phyloP scores from a whole-genome alignment of 306 rosid genomes.

The Elaeagnus macrophylla region DNA sequence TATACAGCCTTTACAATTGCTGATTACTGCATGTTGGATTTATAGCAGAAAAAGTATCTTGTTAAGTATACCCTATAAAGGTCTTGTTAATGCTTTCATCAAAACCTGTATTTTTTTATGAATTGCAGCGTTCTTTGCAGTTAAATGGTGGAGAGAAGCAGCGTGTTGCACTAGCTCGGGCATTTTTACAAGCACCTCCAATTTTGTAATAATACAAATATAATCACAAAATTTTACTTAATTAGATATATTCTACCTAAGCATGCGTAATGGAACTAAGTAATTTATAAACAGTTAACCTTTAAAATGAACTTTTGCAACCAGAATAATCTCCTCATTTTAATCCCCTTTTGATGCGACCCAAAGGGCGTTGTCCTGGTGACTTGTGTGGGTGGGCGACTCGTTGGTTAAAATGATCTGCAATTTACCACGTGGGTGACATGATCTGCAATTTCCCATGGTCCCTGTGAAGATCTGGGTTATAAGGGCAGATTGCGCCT shows the following conservation, averaged over 20 bases:
- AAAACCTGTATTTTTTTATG: slow-evolving; percentile 13
- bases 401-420: no score
- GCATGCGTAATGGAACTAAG: not conserved
- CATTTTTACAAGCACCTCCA: slow-evolving; percentile 87
- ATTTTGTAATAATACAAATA: slow-evolving; percentile 53
- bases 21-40: not conserved
- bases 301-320: no score
- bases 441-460: no score
- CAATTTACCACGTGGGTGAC: no score
- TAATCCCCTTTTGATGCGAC: no score
- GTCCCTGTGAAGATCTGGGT: no score
- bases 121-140: slow-evolving; percentile 37
- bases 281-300: no score
- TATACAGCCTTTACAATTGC: not conserved
- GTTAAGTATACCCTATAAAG: no score
- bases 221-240: slow-evolving; percentile 8
- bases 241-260: not conserved
- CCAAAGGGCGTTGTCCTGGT: no score
- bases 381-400: no score
- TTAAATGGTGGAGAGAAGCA: slow-evolving; percentile 97
- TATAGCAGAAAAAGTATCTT: not conserved
- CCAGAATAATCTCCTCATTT: no score
- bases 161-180: slow-evolving; percentile 93
- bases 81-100: not conserved
- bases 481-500: no score